Percentiles rank a stretch among this genome's conserved stretches.
These are phyloP conservation scores for Nitzschia palea DNA, from an alignment of 108 stramenopile genomes.

Conservation along the genomic window DNA sequence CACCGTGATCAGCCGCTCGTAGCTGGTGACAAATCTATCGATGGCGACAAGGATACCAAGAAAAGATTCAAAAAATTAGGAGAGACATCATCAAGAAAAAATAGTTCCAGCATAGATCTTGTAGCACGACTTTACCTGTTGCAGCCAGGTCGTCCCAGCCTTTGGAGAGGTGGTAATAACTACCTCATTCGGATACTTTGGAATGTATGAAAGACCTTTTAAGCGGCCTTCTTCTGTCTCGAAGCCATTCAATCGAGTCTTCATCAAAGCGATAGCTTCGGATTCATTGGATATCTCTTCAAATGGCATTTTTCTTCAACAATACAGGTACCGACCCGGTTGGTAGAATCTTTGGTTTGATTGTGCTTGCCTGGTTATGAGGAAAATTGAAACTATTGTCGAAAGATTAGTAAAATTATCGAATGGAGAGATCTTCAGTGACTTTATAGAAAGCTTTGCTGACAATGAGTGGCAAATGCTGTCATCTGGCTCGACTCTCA, in stretches of 20 bases:
- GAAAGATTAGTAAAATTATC: too few relatives aligned
- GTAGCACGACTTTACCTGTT: slow-evolving; percentile 27
- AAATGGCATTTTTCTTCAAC: slow-evolving; percentile 37
- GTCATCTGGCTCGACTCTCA: too few relatives aligned
- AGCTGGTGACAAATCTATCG: slow-evolving; percentile 61
- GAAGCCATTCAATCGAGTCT: slow-evolving; percentile 30
- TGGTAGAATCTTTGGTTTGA: too few relatives aligned
- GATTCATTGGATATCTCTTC: slow-evolving; percentile 16
- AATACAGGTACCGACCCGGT: too few relatives aligned
- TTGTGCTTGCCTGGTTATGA: too few relatives aligned
- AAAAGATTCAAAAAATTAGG: not conserved
- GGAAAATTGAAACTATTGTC: too few relatives aligned
- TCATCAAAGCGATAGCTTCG: slow-evolving; percentile 28
- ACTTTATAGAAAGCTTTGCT: too few relatives aligned
- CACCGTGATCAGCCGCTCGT: slow-evolving; percentile 30
- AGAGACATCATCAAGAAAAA: not conserved
- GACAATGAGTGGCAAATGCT: too few relatives aligned
- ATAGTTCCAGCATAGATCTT: not conserved
- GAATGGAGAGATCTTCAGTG: too few relatives aligned
- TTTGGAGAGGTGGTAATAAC: slow-evolving; percentile 54
- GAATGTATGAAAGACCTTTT: slow-evolving; percentile 36
- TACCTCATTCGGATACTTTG: slow-evolving; percentile 30
- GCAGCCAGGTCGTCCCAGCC: slow-evolving; percentile 53
- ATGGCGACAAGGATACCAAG: not conserved
- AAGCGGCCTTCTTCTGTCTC: slow-evolving; percentile 49